Conservation (phyloP, 345 rosid species). For the Syzygium grande region DNA sequence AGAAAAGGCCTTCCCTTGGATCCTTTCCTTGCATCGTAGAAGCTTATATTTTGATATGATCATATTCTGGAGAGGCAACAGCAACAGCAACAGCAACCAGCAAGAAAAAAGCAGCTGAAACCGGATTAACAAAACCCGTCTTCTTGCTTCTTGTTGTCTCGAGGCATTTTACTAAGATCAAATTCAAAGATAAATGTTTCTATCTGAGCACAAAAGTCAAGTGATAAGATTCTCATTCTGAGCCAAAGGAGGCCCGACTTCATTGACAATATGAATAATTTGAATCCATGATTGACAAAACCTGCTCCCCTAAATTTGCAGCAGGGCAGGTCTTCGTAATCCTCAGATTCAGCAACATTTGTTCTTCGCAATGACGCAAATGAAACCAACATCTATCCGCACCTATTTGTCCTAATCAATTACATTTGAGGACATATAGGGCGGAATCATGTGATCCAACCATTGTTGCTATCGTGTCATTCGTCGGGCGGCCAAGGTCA, state of each 20-base stretch:
- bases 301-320: neutral
- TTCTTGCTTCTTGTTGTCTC: neutral
- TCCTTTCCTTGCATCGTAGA: neutral
- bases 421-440: constrained; percentile 49
- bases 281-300: neutral
- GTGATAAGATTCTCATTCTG: neutral
- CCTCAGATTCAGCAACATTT: neutral
- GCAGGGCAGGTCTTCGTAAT: neutral
- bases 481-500: constrained; percentile 10
- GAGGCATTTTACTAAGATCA: neutral
- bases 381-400: neutral
- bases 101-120: neutral
- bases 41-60: neutral
- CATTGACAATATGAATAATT: neutral
- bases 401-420: neutral
- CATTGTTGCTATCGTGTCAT: constrained; percentile 20
- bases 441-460: constrained; percentile 54
- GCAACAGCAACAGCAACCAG: neutral
- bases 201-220: neutral
- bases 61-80: neutral
- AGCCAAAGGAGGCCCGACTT: neutral
- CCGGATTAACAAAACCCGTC: neutral
- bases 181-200: neutral
- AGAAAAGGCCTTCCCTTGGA: neutral
- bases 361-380: no score